Base-by-base conservation (phyloP, 495 filamentous ascomycete genomes). In the Penicillium crystallinum region DNA sequence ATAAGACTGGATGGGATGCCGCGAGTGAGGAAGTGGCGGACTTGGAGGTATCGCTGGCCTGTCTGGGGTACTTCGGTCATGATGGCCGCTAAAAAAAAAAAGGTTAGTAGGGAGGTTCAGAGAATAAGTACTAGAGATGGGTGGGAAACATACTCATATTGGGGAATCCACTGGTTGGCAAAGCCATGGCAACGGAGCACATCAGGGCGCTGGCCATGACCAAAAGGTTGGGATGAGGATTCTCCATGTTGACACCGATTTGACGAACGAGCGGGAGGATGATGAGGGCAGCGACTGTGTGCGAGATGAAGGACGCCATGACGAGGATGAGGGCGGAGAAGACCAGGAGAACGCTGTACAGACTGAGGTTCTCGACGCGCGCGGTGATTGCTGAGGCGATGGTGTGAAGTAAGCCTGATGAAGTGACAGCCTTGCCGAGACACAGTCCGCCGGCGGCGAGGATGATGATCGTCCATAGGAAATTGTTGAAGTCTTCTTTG, bases 401-500 rank as follows among this genome's bases (percentile, higher is more conserved):
- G 12, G 89, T 91, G 60, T 96, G 87, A 46, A 99, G 78, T n/a
- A 99, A 75, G 0, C 93, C 93, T 0, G 91, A 96, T 8, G 86
- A 90, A 44, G 89, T 92, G 58, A 99, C 93, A 0, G 95, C 89
- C 69, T 96, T 97, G 35, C 93, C 93, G 1, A 99, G 84, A 4
- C 91, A 87, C 10, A 99, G 74, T 2, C 93, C 93, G 35, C 93
- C 93, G 14, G 95, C 93, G 0, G 93, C 93, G 17, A 99, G 84
- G 61, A 99, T 97, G 73, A 99, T 97, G 70, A 99, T 97, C 22
- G 93, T 99, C 93, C 93, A 99, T 29, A 97, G 86, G 72, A 99
- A 99, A 64, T 99, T 99, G 76, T 99, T 99, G 65, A 99, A 99
- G 67, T 99, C 93, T 71, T 97, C 93, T 67, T 99, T 99, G 23